Evolutionary conservation across 805 yeast genomes (phyloP).

Genomic region (Lipomyces oligophaga): DNA sequence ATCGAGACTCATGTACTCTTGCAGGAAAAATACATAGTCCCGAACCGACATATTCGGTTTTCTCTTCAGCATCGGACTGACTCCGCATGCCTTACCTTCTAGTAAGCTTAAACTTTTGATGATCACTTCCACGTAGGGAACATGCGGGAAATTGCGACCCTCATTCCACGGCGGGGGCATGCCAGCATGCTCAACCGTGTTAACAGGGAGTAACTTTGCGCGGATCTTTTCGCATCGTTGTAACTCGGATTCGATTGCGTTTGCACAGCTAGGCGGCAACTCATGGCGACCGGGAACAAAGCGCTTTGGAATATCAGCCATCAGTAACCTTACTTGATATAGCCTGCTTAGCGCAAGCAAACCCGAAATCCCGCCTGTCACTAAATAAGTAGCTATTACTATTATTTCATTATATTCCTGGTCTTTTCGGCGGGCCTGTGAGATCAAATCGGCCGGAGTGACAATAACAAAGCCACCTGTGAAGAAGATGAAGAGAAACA

Average conservation of each 20-base stretch:
- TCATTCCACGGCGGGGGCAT: constrained; percentile 44
- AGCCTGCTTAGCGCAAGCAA: constrained; percentile 58
- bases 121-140: constrained; percentile 33
- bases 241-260: constrained; percentile 42
- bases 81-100: constrained; percentile 28
- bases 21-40: constrained; percentile 52
- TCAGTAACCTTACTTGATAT: constrained; percentile 50
- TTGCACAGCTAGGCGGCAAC: constrained; percentile 48
- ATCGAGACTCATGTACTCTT: constrained; percentile 31
- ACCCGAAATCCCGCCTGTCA: constrained; percentile 51
- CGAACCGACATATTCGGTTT: constrained; percentile 48
- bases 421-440: constrained; percentile 55
- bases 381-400: constrained; percentile 65
- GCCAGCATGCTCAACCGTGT: constrained; percentile 50
- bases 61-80: constrained; percentile 35
- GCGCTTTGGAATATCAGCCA: constrained; percentile 73
- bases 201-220: constrained; percentile 43
- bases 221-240: constrained; percentile 44
- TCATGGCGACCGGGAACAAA: constrained; percentile 68
- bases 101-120: constrained; percentile 31
- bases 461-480: constrained; percentile 59
- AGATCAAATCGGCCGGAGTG: constrained; percentile 75
- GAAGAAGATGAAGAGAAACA: constrained; percentile 33
- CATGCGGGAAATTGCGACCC: constrained; percentile 33
- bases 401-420: constrained; percentile 79